Conservation (phyloP, 345 rosid species). For the Euphorbia pulcherrima region DNA sequence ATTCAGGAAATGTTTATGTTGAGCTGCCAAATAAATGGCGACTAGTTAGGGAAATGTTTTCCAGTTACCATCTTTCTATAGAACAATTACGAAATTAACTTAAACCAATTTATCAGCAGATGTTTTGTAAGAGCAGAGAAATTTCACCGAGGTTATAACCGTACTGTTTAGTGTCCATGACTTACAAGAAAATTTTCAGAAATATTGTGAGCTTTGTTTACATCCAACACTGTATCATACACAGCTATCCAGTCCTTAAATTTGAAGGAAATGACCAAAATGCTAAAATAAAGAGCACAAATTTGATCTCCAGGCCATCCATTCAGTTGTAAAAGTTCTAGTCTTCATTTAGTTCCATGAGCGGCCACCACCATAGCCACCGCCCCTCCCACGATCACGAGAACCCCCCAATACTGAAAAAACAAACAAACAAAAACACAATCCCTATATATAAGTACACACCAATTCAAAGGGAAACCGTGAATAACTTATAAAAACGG, state of each 20-base stretch:
- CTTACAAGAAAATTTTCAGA: not conserved
- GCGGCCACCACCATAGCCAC: constrained; percentile 46
- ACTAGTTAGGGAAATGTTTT: too few relatives aligned
- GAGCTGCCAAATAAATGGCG: too few relatives aligned
- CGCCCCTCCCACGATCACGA: constrained; percentile 62
- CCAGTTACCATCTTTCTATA: too few relatives aligned
- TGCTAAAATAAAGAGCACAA: not conserved
- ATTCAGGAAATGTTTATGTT: too few relatives aligned
- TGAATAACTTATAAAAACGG: not conserved
- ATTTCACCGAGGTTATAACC: too few relatives aligned
- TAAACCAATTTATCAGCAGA: too few relatives aligned
- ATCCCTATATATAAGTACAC: not conserved
- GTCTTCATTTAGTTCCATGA: constrained; percentile 38
- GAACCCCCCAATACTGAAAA: constrained; percentile 49
- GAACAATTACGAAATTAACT: too few relatives aligned
- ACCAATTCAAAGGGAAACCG: not conserved
- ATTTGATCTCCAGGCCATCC: not conserved
- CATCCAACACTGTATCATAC: constrained; percentile 9
- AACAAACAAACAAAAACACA: too few relatives aligned
- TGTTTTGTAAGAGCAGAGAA: too few relatives aligned
- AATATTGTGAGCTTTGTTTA: not conserved
- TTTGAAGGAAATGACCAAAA: not conserved
- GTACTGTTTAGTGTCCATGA: not conserved
- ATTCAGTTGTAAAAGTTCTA: not conserved
- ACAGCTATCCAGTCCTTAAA: not conserved